A percentile compares a stretch with the other conserved stretches of the same genome.
phyloP scores from a whole-genome alignment of 163 green algal species.

The Smithsoniella earleae region DNA sequence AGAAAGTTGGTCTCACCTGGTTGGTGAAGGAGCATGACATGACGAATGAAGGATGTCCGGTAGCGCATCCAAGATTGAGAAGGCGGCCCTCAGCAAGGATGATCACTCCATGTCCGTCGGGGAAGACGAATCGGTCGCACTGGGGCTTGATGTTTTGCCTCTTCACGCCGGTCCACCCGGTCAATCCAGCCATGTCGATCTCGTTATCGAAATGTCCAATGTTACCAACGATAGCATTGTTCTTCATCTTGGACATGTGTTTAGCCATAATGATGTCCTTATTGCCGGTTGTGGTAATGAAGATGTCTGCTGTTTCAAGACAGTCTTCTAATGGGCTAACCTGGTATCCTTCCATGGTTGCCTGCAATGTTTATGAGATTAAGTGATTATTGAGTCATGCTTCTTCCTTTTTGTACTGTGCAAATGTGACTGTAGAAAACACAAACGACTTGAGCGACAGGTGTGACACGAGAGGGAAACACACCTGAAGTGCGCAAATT shows the following conservation, averaged over 20 bases:
- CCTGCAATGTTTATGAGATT: too few species aligned
- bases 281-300: conserved; percentile 98
- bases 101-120: conserved; percentile 95
- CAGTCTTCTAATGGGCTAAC: conserved; percentile 79
- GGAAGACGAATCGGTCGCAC: conserved; percentile 93
- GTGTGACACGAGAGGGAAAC: neutral
- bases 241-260: conserved; percentile 99
- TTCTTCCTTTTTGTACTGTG: neutral
- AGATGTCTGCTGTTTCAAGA: conserved; percentile 82
- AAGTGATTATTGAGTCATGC: neutral
- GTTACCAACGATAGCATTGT: conserved; percentile 99
- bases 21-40: conserved; percentile 99
- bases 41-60: conserved; percentile 97
- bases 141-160: conserved; percentile 98
- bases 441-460: neutral
- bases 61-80: conserved; percentile 98
- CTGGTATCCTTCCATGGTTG: conserved; percentile 84
- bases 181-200: conserved; percentile 97
- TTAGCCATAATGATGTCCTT: conserved; percentile 91
- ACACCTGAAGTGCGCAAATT: conserved; percentile 94
- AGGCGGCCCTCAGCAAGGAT: conserved; percentile 96
- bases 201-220: conserved; percentile 99
- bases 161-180: conserved; percentile 74
- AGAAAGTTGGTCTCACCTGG: conserved; percentile 54
- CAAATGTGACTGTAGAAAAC: neutral